Evolutionary conservation across 805 yeast genomes (phyloP).

Genomic region (Blastobotrys chiropterorum): DNA sequence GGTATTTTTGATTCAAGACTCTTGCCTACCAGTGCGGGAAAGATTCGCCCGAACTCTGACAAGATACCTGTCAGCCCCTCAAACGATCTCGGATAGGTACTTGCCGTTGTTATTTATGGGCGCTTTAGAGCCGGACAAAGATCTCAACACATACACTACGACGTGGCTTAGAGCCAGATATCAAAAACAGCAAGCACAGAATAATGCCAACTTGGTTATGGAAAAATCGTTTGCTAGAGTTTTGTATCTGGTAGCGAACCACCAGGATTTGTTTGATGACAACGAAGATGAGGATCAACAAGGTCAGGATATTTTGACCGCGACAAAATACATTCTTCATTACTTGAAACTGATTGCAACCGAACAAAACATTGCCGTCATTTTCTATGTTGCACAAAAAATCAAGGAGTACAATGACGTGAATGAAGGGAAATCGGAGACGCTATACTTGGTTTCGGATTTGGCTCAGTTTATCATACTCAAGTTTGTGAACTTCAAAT

Average conservation of each 20-base stretch:
- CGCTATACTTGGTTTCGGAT: conserved; percentile 65
- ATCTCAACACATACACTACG: conserved; percentile 43
- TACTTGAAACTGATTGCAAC: conserved; percentile 55
- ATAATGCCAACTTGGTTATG: conserved; percentile 34
- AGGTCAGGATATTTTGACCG: conserved; percentile 31
- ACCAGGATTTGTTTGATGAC: conserved; percentile 50
- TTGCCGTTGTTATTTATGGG: conserved; percentile 62
- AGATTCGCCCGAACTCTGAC: conserved; percentile 46
- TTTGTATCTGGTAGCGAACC: conserved; percentile 67
- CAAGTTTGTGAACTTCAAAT: conserved; percentile 47
- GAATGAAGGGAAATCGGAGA: conserved; percentile 26
- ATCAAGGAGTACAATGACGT: conserved; percentile 73
- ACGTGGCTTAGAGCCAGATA: conserved; percentile 70
- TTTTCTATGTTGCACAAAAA: conserved; percentile 71
- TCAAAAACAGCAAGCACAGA: conserved; percentile 20
- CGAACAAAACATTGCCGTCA: conserved; percentile 60
- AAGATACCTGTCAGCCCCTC: conserved; percentile 41
- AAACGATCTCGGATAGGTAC: conserved; percentile 56
- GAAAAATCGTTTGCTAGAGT: conserved; percentile 66
- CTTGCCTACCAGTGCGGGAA: conserved; percentile 48
- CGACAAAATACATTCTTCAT: conserved; percentile 53
- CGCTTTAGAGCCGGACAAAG: conserved; percentile 66
- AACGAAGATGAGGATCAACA: conserved; percentile 14
- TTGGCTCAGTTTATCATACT: conserved; percentile 61
- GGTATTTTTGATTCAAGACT: conserved; percentile 61